Evolutionary conservation across 805 yeast species (phyloP).

Genomic region (Wickerhamomyces alni): DNA sequence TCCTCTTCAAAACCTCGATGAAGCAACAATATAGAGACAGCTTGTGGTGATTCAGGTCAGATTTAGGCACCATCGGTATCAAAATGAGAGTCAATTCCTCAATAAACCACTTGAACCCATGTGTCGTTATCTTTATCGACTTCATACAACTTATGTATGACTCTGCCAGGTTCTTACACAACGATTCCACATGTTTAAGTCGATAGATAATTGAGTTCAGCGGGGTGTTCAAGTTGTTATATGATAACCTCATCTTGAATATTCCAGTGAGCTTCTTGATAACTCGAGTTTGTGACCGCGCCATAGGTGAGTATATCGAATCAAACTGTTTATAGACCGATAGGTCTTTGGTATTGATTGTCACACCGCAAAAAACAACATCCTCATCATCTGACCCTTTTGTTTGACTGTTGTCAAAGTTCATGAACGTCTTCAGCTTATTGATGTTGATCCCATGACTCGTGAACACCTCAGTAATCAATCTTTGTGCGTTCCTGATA

Average conservation of each 20-base stretch:
- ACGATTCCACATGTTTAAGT: constrained; percentile 13
- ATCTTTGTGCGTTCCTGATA: constrained; percentile 25
- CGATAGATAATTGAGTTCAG: constrained; percentile 18
- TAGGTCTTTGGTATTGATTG: constrained; percentile 28
- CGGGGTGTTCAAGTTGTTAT: constrained; percentile 21
- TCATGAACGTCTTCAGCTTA: constrained; percentile 35
- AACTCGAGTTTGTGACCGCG: constrained; percentile 10
- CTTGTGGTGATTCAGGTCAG: background rate
- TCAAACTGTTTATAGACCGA: constrained; percentile 30
- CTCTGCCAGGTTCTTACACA: constrained; percentile 14
- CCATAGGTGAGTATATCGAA: constrained; percentile 7
- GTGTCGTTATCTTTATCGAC: background rate
- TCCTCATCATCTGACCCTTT: constrained; percentile 2
- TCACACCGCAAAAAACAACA: constrained; percentile 37
- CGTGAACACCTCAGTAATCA: constrained; percentile 31
- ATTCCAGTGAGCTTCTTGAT: constrained; percentile 13
- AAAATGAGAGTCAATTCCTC: constrained; percentile 1
- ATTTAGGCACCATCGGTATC: background rate
- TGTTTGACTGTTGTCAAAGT: constrained; percentile 15
- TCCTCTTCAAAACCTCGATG: constrained; percentile 1
- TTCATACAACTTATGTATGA: constrained; percentile 12
- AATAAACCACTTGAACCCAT: constrained; percentile 7
- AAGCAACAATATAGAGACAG: background rate
- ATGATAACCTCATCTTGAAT: constrained; percentile 27
- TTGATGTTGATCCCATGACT: constrained; percentile 23